Conservation (phyloP, 129 eudicot species). For the Flaveria robusta region DNA sequence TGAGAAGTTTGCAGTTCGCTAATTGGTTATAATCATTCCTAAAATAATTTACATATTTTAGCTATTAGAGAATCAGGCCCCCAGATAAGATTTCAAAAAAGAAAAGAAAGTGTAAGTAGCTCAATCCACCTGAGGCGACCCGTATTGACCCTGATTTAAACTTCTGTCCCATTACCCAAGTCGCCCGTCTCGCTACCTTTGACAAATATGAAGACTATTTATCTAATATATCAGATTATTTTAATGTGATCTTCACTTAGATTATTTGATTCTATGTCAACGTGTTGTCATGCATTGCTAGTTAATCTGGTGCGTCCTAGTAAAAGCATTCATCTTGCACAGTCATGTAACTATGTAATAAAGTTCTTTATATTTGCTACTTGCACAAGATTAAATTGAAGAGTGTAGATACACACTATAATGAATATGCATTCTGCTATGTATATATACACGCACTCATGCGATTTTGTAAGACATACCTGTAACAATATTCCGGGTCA, state of each 20-base stretch:
- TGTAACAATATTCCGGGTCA: slow-evolving; percentile 81
- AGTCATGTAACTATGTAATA: background rate
- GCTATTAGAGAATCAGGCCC: background rate
- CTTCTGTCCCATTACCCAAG: background rate
- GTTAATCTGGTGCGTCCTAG: background rate
- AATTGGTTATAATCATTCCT: background rate
- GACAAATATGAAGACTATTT: background rate
- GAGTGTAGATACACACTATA: background rate
- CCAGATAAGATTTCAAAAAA: background rate
- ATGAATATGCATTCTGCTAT: background rate
- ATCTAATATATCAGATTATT: background rate
- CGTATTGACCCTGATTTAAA: background rate
- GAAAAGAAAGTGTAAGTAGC: background rate
- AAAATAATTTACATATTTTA: background rate
- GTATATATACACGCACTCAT: background rate
- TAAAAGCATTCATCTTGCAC: background rate
- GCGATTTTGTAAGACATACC: slow-evolving; percentile 41
- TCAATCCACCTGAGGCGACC: too few species aligned
- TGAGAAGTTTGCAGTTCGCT: background rate
- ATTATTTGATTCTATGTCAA: background rate
- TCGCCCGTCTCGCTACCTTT: background rate
- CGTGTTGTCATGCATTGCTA: background rate
- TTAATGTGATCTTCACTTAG: background rate
- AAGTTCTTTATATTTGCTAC: background rate
- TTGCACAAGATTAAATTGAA: background rate